Evolutionary conservation across 345 rosid genomes (phyloP).

Genomic region (Stellera chamaejasme): DNA sequence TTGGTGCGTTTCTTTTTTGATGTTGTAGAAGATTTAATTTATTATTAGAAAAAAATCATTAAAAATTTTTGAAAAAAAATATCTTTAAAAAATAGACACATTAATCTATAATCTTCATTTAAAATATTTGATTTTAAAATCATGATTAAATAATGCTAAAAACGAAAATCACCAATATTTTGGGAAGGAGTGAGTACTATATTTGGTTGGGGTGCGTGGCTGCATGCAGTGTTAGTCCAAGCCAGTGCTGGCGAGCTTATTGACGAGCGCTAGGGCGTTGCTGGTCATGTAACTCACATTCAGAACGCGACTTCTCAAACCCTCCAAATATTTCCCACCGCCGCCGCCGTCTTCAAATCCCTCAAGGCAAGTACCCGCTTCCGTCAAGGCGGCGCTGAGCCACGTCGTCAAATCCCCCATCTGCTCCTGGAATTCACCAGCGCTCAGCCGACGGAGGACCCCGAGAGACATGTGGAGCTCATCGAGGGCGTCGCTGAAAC

Average conservation of each 20-base stretch:
- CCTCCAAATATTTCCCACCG: constrained; percentile 20
- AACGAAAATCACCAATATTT: too few relatives aligned
- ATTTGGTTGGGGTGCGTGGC: too few relatives aligned
- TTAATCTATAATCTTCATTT: too few relatives aligned
- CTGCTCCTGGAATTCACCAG: constrained; percentile 36
- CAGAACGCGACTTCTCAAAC: constrained; percentile 24
- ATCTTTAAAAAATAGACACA: too few relatives aligned
- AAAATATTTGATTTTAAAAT: too few relatives aligned
- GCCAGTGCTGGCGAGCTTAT: constrained; percentile 57
- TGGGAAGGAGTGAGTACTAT: too few relatives aligned
- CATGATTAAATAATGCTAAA: too few relatives aligned
- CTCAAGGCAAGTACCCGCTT: constrained; percentile 69
- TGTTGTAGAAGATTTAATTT: too few relatives aligned
- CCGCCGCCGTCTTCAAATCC: constrained; percentile 43
- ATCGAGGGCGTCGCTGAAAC: constrained; percentile 43
- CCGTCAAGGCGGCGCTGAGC: constrained; percentile 66
- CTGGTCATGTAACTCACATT: constrained; percentile 47
- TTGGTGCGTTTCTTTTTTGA: too few relatives aligned
- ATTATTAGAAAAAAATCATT: too few relatives aligned
- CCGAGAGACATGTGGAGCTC: constrained; percentile 57
- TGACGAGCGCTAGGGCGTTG: constrained; percentile 76
- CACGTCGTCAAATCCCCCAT: constrained; percentile 62
- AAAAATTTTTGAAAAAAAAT: too few relatives aligned
- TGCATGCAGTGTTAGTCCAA: constrained; percentile 5
- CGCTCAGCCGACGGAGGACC: constrained; percentile 39